A percentile compares a stretch with the other conserved stretches of the same genome.
Evolutionary conservation across 2,329 filamentous ascomycete species (phyloP).

Genomic region (Kalmusia sp.): DNA sequence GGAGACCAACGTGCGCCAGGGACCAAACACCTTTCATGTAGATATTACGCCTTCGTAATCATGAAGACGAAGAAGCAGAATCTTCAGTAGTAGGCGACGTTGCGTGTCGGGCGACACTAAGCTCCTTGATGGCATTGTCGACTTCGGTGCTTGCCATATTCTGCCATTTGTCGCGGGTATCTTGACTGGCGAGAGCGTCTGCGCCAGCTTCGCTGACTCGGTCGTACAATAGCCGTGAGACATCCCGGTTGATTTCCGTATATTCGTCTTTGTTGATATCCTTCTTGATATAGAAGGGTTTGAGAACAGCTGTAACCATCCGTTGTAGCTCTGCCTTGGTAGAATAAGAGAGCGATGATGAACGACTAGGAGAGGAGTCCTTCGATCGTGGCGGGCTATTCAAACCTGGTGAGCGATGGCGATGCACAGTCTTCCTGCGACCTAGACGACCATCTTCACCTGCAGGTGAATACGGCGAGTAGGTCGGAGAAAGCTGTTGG

Average conservation of each 20-base stretch:
- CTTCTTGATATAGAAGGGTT: slow-evolving; percentile 81
- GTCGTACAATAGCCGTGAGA: slow-evolving; percentile 88
- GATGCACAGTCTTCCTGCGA: slow-evolving; percentile 36
- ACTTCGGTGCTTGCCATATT: slow-evolving; percentile 81
- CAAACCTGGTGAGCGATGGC: slow-evolving; percentile 36
- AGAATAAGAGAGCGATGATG: slow-evolving; percentile 72
- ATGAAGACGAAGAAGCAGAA: slow-evolving; percentile 33
- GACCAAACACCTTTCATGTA: background rate
- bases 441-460: slow-evolving; percentile 48
- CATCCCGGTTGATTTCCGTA: slow-evolving; percentile 86
- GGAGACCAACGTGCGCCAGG: no score
- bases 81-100: slow-evolving; percentile 35
- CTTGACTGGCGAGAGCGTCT: slow-evolving; percentile 64
- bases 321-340: slow-evolving; percentile 88
- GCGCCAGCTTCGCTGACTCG: slow-evolving; percentile 58
- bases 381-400: slow-evolving; percentile 58
- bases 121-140: slow-evolving; percentile 67
- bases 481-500: slow-evolving; percentile 71
- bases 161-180: slow-evolving; percentile 74
- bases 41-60: background rate
- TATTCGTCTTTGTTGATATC: slow-evolving; percentile 88
- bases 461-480: slow-evolving; percentile 68
- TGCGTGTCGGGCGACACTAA: slow-evolving; percentile 24
- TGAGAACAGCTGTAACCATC: slow-evolving; percentile 83
- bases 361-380: slow-evolving; percentile 73